Conservation (phyloP, 2,329 filamentous ascomycete species). For the Phyllosticta citriasiana region DNA sequence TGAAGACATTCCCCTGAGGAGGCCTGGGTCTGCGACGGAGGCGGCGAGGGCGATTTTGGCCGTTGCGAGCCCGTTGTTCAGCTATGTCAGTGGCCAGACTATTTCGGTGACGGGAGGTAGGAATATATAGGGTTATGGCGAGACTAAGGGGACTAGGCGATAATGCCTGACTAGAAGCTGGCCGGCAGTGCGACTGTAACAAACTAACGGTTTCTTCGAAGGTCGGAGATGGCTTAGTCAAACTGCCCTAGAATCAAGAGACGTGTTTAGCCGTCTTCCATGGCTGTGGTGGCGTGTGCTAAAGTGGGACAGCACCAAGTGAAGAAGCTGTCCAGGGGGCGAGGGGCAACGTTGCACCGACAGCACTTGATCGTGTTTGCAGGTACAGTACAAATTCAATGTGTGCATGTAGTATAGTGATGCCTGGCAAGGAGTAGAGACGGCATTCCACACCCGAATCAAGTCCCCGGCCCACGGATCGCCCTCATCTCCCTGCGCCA, state of each 20-base stretch:
- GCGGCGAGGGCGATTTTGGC: constrained; percentile 69
- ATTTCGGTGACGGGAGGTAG: constrained; percentile 75
- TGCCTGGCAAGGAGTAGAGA: not conserved
- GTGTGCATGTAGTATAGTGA: not conserved
- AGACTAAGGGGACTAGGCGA: no score
- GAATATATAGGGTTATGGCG: constrained; percentile 40
- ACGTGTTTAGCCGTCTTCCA: not conserved
- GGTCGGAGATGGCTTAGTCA: not conserved
- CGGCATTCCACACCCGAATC: not conserved
- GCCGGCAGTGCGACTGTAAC: no score
- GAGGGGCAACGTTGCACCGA: not conserved
- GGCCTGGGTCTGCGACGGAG: constrained; percentile 69
- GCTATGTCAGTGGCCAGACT: constrained; percentile 79
- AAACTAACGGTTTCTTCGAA: not conserved
- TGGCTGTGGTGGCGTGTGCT: not conserved
- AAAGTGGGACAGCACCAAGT: not conserved
- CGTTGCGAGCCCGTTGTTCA: constrained; percentile 70
- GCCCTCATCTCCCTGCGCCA: not conserved
- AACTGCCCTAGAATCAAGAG: not conserved
- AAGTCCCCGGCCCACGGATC: not conserved
- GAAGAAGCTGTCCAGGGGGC: not conserved
- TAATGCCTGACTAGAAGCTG: not conserved
- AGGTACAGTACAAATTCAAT: not conserved
- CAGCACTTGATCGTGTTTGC: not conserved
- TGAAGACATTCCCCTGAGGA: constrained; percentile 66